Conservation (phyloP, 257 asterid genomes). For the Rhazya stricta region DNA sequence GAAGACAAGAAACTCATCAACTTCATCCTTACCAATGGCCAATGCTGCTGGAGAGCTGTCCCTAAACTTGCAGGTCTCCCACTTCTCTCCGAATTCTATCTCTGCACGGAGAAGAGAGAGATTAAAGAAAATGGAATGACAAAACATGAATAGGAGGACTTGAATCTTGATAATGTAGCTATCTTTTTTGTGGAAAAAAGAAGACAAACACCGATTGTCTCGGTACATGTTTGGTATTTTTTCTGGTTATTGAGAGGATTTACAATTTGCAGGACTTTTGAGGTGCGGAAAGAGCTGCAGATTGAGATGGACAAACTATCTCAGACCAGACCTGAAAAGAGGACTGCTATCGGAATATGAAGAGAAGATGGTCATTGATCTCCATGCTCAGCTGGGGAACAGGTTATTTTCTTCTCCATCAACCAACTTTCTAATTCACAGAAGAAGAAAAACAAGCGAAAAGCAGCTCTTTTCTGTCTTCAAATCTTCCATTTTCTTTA, state of each 20-base stretch:
- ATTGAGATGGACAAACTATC: slow-evolving; percentile 87
- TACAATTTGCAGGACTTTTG: slow-evolving; percentile 50
- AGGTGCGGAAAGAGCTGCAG: slow-evolving; percentile 98
- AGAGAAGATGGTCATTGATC: slow-evolving; percentile 94
- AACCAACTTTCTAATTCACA: not conserved
- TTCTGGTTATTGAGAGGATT: not conserved
- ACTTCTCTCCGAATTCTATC: not conserved
- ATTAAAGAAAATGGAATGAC: not conserved
- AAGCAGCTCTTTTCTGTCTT: too few species aligned
- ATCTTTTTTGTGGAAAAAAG: not conserved
- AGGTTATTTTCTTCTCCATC: slow-evolving; percentile 35
- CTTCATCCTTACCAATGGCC: slow-evolving; percentile 81
- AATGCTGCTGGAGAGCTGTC: slow-evolving; percentile 98
- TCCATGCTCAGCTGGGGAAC: slow-evolving; percentile 95
- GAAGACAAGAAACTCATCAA: slow-evolving; percentile 80
- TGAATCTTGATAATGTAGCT: not conserved
- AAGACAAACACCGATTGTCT: not conserved
- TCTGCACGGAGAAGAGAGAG: not conserved
- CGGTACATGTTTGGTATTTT: not conserved
- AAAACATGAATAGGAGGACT: not conserved
- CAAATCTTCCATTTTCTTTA: too few species aligned
- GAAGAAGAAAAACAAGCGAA: not conserved
- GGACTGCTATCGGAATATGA: slow-evolving; percentile 83
- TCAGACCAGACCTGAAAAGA: slow-evolving; percentile 91
- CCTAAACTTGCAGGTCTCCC: slow-evolving; percentile 84